Percentiles rank a stretch among this genome's conserved stretches.
phyloP scores from a whole-genome alignment of 2,329 filamentous ascomycete genomes.

The Knufia petricola region DNA sequence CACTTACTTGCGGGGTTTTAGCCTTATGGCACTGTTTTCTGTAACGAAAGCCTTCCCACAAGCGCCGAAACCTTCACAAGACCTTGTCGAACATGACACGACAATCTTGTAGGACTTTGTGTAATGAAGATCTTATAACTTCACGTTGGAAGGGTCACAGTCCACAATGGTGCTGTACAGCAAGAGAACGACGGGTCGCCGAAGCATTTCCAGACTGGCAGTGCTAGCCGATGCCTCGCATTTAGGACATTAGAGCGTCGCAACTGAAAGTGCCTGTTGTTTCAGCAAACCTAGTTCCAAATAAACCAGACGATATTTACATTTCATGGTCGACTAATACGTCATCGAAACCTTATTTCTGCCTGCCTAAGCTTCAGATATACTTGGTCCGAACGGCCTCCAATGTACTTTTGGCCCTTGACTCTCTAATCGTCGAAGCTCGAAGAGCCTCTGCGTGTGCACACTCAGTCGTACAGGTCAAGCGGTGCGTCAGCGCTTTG shows the following conservation, averaged over 20 bases:
- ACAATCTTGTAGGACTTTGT: no score
- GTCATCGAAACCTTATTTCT: slow-evolving; percentile 1
- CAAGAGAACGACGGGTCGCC: no score
- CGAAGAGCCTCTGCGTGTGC: background rate
- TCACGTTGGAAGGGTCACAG: no score
- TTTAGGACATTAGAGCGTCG: slow-evolving; percentile 2
- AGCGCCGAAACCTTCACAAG: no score
- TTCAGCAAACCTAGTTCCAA: background rate
- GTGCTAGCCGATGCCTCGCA: no score
- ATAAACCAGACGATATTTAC: slow-evolving; percentile 2
- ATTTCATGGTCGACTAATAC: background rate
- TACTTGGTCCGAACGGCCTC: background rate
- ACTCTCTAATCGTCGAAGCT: background rate
- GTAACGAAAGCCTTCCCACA: no score
- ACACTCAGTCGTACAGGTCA: slow-evolving; percentile 4
- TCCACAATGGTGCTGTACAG: no score
- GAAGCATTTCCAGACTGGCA: no score
- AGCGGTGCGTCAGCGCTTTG: slow-evolving; percentile 3
- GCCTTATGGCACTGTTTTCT: no score
- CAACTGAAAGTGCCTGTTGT: slow-evolving; percentile 1
- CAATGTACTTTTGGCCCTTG: slow-evolving; percentile 2
- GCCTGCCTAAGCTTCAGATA: slow-evolving; percentile 1
- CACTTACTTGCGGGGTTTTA: no score
- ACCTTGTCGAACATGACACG: no score
- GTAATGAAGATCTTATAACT: no score